phyloP scores from a whole-genome alignment of 2,329 filamentous ascomycete species.

The Ambrosiella xylebori region DNA sequence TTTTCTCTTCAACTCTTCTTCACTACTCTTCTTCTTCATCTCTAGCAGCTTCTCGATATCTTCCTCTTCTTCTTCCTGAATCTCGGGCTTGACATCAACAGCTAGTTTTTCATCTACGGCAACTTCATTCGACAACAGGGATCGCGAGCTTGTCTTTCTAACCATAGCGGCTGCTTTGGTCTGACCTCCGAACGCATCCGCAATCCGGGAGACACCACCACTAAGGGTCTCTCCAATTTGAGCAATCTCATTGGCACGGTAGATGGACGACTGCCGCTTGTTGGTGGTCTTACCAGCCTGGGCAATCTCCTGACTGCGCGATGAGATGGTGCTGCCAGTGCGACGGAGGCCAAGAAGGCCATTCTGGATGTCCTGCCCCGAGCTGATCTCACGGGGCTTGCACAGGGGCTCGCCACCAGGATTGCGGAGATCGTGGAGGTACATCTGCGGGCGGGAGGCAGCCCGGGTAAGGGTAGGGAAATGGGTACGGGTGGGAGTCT shows the following conservation, averaged over 20 bases:
- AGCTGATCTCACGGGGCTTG: background rate
- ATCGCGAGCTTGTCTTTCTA: background rate
- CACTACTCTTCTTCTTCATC: conserved; percentile 14
- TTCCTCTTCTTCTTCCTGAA: background rate
- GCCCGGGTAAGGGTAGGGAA: conserved; percentile 5
- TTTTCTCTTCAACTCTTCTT: conserved; percentile 13
- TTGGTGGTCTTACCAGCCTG: conserved; percentile 2
- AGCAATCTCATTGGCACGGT: conserved; percentile 14
- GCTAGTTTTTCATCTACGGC: background rate
- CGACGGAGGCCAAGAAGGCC: conserved; percentile 1
- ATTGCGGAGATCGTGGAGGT: conserved; percentile 6
- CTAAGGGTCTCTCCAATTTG: conserved; percentile 17
- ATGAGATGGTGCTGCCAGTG: conserved; percentile 5
- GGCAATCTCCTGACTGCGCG: conserved; percentile 9
- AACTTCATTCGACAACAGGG: conserved; percentile 4
- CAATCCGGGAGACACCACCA: conserved; percentile 21
- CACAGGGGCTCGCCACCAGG: conserved; percentile 1
- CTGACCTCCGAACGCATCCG: conserved; percentile 20
- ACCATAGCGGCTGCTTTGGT: background rate
- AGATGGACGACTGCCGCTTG: conserved; percentile 6
- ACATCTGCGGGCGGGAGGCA: conserved; percentile 2
- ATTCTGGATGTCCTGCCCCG: background rate
- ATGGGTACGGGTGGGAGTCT: background rate
- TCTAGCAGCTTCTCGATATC: background rate
- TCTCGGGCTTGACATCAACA: background rate